Percentiles rank a stretch among this genome's conserved stretches.
Conservation (phyloP, 176 grass and related monocot genomes). For the Coix lacrymajobi region DNA sequence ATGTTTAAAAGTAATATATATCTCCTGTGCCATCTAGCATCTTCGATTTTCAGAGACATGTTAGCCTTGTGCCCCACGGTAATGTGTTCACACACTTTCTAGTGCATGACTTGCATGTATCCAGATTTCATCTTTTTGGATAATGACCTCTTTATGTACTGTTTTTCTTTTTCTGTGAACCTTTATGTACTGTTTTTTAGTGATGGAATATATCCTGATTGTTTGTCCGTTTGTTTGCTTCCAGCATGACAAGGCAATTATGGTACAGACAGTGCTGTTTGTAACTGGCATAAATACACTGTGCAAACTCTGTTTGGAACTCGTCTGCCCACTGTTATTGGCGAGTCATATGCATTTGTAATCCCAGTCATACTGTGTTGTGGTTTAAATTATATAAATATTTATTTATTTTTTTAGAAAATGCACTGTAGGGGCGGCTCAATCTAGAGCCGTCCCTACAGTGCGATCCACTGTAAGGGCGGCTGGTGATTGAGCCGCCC, state of each 20-base stretch:
- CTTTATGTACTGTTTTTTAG: not conserved
- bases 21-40: not conserved
- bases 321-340: conserved; percentile 66
- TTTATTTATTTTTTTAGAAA: too few species aligned
- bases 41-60: not conserved
- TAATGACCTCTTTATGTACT: not conserved
- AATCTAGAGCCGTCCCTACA: too few species aligned
- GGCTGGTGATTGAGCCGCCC: too few species aligned
- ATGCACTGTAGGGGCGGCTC: too few species aligned
- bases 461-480: too few species aligned
- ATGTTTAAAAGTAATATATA: not conserved
- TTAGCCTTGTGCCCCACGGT: not conserved
- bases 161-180: too few species aligned
- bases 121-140: not conserved
- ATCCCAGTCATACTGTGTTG: conserved; percentile 63
- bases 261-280: conserved; percentile 77
- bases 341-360: conserved; percentile 76
- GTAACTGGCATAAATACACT: conserved; percentile 88
- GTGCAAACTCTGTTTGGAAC: conserved; percentile 75
- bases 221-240: conserved; percentile 24
- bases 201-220: conserved; percentile 12
- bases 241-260: conserved; percentile 65
- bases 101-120: not conserved
- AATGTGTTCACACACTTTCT: not conserved
- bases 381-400: too few species aligned